Base-by-base conservation (phyloP, 768 basidiomycete species). In the Lactarius tabidus region DNA sequence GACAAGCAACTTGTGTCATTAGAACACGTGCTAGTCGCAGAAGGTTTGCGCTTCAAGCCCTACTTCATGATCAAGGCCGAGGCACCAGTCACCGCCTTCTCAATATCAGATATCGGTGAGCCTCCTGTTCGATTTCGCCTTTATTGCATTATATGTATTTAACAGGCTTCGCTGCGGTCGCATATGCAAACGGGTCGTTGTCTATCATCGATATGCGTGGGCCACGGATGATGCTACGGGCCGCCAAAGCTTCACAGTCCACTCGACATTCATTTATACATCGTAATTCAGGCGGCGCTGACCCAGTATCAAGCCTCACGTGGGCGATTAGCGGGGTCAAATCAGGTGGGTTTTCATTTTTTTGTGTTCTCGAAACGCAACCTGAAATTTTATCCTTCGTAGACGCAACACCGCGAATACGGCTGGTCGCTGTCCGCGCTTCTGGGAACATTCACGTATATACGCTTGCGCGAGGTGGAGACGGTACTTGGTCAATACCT, bases 151-250 rank as follows among this genome's bases (percentile, higher is more conserved):
- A 33, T 35, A 20, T 38, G 52, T 51, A 23, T 53, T 20, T 39
- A 8, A 52, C 66, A 93, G 92, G 91, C 6, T 93, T 95, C 74
- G 74, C 93, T 52, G 91, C 93, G 2, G 80, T 87, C 3, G 85
- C 88, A 3, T 92, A 89, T 72, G 72, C 74, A 6, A 81, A 83
- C 56, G 86, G 85, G 1, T 77, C 81, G 2, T 62, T 95, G 26
- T 75, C 82, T 38, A 76, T 94, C 36, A 73, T 94, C 20, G 89
- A 95, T 71, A 80, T 93, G 81, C 81, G 91, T 28, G 88, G 85
- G 1, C 91, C 92, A 1, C 80, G 81, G 15, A 76, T 93, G 14
- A 81, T 93, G 14, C 75, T 89, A 1, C 79, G 85, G 31, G 79
- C 79, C 18, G 71, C 74, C 67, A 78, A 72, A 56, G 78, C 73